Percentiles rank a stretch among this genome's conserved stretches.
Conservation (phyloP, 2,329 filamentous ascomycete species). For the Cytospora piceae region DNA sequence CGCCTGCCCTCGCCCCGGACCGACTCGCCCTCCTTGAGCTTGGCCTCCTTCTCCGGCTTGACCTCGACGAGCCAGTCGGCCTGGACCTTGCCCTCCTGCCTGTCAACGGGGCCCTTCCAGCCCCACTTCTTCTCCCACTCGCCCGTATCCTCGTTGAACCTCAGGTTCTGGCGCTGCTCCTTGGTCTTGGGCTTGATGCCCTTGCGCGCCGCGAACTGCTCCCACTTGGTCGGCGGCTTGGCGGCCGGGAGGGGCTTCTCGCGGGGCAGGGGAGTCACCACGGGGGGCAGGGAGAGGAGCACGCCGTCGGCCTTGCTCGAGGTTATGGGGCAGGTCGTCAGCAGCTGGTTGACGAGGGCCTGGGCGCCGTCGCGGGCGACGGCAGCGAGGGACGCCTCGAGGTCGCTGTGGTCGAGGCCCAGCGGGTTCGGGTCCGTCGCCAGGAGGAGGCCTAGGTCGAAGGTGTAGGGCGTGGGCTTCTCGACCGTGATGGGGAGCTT, state of each 20-base stretch:
- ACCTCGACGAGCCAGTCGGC: conserved; percentile 92
- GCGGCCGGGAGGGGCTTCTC: conserved; percentile 87
- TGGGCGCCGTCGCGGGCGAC: conserved; percentile 90
- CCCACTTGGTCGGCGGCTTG: conserved; percentile 89
- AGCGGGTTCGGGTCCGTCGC: conserved; percentile 87
- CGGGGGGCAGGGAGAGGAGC: conserved; percentile 74
- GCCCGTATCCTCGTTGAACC: conserved; percentile 81
- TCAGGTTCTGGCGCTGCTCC: conserved; percentile 73
- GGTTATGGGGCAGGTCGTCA: conserved; percentile 81
- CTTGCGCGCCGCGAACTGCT: conserved; percentile 95
- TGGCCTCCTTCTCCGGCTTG: conserved; percentile 71
- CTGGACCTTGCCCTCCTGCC: conserved; percentile 53
- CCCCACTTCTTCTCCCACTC: conserved; percentile 97
- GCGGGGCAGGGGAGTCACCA: conserved; percentile 74
- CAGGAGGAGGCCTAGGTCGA: conserved; percentile 87
- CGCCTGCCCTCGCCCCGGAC: conserved; percentile 65
- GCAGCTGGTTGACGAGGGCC: conserved; percentile 89
- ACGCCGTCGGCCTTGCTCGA: conserved; percentile 69
- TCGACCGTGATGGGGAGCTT: conserved; percentile 68
- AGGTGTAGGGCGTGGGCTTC: conserved; percentile 88
- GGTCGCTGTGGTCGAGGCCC: conserved; percentile 52
- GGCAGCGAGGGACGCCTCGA: conserved; percentile 71
- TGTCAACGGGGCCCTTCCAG: conserved; percentile 78
- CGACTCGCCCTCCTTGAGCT: conserved; percentile 64
- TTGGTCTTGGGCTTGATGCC: conserved; percentile 89